Evolutionary conservation across 345 rosid species (phyloP), one percentile per base, ranked within the genome.

Genomic region (Ailanthus altissimus): DNA sequence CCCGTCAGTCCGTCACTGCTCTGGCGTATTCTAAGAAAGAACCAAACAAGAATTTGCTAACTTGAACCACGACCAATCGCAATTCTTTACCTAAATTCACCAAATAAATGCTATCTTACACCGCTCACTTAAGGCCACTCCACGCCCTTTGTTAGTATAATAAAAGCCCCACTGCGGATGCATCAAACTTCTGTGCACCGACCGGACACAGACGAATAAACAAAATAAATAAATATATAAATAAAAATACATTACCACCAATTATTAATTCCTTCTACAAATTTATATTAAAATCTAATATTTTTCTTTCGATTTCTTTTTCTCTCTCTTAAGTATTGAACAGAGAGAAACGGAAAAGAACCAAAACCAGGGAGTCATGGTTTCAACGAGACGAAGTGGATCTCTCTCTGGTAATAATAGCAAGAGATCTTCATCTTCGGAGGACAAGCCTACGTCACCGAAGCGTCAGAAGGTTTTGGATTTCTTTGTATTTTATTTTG

Each of bases 361-460:
- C 45, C 6, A 40, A 69, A 82, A 69, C 74, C 82, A 81, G 85
- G 66, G 88, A 91, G 88, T 81, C 86, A 94, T 94, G 98, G 98
- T 89, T 81, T 90, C 95, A 61, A 87, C 97, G 81, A 86, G 90
- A 77, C 87, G 94, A 81, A 91, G 91, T 86, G 97, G 90, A 86
- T 87, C 93, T 88, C 83, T 88, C 85, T 83, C 97, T 46, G 93
- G 90, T 78, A 90, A 83, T 80, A 90, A 81, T 72, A 81, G 86
- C 81, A 91, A 91, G 81, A 85, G 90, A 88, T 84, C 94, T 77
- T 86, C 90, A 67, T 85, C 91, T 73, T 78, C 90, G 7, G 89
- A 88, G 61, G 93, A 92, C 57, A 86, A 86, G 80, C 85, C 91
- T 61, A 84, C 92, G 46, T 90, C 97, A 8, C 89, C 97, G 6